Percentiles rank a stretch among this genome's conserved stretches.
Conservation (phyloP, 1,284 basidiomycete genomes). For the Moesziomyces parantarcticus region DNA sequence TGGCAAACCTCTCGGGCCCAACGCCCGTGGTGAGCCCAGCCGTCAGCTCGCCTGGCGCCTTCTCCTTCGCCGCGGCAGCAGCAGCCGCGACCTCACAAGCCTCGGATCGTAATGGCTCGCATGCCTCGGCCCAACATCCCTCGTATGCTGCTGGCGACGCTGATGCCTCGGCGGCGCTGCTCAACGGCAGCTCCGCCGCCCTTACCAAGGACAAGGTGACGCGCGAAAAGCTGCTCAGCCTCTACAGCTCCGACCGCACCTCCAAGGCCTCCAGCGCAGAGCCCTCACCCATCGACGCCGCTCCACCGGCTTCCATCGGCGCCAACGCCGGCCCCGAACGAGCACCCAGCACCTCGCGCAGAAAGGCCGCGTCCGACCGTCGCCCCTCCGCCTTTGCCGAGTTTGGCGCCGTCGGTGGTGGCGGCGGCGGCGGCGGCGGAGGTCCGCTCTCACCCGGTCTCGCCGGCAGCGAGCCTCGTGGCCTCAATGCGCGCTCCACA, state of each 20-base stretch:
- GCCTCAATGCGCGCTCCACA: constrained; percentile 51
- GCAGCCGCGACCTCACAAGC: constrained; percentile 34
- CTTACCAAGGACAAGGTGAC: constrained; percentile 44
- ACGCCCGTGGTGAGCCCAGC: constrained; percentile 38
- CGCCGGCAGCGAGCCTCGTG: constrained; percentile 38
- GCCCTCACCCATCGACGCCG: constrained; percentile 28
- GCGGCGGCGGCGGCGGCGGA: constrained; percentile 17
- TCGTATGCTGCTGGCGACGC: constrained; percentile 14
- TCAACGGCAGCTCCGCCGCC: constrained; percentile 30
- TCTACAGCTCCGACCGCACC: constrained; percentile 54
- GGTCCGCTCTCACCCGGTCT: constrained; percentile 37
- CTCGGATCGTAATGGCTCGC: constrained; percentile 27
- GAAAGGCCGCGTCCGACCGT: constrained; percentile 35
- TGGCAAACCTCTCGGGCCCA: constrained; percentile 37
- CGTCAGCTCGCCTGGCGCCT: constrained; percentile 55
- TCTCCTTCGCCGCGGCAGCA: constrained; percentile 60
- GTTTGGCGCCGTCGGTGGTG: constrained; percentile 25
- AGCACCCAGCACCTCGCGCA: constrained; percentile 38
- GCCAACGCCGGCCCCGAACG: constrained; percentile 22
- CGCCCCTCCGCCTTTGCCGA: constrained; percentile 38
- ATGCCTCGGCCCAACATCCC: constrained; percentile 16
- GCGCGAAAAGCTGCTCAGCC: constrained; percentile 52
- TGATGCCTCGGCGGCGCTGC: constrained; percentile 25
- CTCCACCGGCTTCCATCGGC: constrained; percentile 8
- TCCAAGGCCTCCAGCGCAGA: constrained; percentile 28